Evolutionary conservation across 2,329 filamentous ascomycete species (phyloP).

Genomic region (Coniochaeta ligniaria): DNA sequence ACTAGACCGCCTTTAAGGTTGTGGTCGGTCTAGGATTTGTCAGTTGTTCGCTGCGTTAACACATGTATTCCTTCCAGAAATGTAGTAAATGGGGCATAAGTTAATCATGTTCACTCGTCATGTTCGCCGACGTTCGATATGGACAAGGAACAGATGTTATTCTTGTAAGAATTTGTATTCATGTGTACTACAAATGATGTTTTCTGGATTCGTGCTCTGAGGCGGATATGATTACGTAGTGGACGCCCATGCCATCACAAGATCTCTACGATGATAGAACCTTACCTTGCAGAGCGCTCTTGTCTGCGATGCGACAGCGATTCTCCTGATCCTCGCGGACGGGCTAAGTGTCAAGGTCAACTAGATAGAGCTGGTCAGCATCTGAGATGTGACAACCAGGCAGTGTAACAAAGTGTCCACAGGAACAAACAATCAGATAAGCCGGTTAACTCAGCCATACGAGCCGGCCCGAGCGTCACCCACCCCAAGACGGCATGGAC

Average conservation of each 20-base stretch:
- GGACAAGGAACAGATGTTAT: too few species aligned
- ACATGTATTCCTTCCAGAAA: too few species aligned
- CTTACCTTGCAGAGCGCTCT: neutral
- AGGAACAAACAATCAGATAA: constrained; percentile 19
- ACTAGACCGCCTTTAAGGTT: too few species aligned
- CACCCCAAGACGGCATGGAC: neutral
- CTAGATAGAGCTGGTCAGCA: neutral
- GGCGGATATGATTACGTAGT: too few species aligned
- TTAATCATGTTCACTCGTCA: too few species aligned
- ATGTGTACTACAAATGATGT: too few species aligned
- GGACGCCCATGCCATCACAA: neutral
- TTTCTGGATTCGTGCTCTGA: too few species aligned
- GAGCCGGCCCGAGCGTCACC: constrained; percentile 20
- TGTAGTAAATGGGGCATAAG: too few species aligned
- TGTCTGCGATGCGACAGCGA: neutral
- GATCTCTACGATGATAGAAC: neutral
- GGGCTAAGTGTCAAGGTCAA: neutral
- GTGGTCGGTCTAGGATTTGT: too few species aligned
- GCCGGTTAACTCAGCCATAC: constrained; percentile 30
- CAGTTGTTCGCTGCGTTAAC: too few species aligned
- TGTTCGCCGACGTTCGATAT: too few species aligned
- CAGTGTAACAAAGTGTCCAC: neutral
- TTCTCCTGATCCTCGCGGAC: neutral
- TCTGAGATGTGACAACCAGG: neutral
- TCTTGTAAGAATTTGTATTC: too few species aligned